Base-by-base conservation (phyloP, 805 yeast species). In the Clavispora santaluciae region DNA sequence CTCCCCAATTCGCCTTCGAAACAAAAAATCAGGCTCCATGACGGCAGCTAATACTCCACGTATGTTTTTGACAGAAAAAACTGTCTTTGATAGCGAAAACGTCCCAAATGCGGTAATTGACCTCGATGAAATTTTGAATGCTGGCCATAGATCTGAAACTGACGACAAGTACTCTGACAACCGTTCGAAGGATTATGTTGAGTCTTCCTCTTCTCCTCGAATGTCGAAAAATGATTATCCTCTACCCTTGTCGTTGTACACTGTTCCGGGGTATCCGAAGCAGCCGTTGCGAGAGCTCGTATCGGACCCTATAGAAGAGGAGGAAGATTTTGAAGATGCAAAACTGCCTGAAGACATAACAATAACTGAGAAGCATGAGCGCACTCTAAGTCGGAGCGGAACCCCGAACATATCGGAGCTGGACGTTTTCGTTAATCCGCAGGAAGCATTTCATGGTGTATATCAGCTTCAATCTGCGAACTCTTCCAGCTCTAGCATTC, bases 51-150 rank as follows among this genome's bases (percentile, higher is more conserved):
- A 54, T 7, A 51, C 53, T 21, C 54, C 60, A 8, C 56, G 50
- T 26, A 57, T 60, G 39, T 63, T 61, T 29, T 44, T 56, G 10
- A 61, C 66, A 0, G 66, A 59, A 35, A 66, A 63, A 43, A 56
- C 63, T 3, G 49, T 43, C 7, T 18, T 56, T 22, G 53, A 56
- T 37, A 51, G 43, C 25, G 60, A 61, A 28, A 61, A 61, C 38
- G 63, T 70, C 4, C 81, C 81, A 1, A 78, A 75, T 49, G 80
- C 82, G 2, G 63, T 73, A 18, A 79, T 78, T 18, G 81, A 78
- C 47, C 56, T 78, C 36, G 83, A 78, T 45, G 72, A 73, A 22
- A 80, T 79, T 9, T 60, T 73, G 20, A 57, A 62, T 40, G 64
- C 66, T 5, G 57, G 57, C 38, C 63, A 61, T 36, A 57, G 60